Evolutionary conservation across 2,329 filamentous ascomycete species (phyloP).

Genomic region (Colletotrichum limetticola): DNA sequence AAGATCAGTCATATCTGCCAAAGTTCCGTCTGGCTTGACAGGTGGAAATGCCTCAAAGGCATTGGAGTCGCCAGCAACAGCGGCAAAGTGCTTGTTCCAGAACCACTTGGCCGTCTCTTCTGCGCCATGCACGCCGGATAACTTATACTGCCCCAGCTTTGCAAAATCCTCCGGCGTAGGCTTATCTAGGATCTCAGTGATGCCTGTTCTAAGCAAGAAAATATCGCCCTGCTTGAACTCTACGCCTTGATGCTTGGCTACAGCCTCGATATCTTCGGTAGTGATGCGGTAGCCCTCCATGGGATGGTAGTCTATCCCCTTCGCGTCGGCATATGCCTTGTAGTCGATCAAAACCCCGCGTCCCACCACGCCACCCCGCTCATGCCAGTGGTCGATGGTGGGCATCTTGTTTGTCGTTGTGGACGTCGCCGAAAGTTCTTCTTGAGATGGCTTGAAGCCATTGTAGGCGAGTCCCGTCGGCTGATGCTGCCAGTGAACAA

Average conservation of each 20-base stretch:
- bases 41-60: conserved; percentile 74
- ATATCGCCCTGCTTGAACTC: conserved; percentile 75
- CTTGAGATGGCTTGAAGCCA: conserved; percentile 51
- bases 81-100: conserved; percentile 75
- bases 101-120: conserved; percentile 71
- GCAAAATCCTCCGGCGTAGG: conserved; percentile 49
- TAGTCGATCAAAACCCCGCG: conserved; percentile 69
- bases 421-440: conserved; percentile 41
- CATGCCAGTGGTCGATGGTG: conserved; percentile 62
- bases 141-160: conserved; percentile 43
- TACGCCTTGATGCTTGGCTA: conserved; percentile 68
- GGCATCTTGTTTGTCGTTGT: conserved; percentile 45
- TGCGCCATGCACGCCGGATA: conserved; percentile 55
- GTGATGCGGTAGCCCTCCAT: conserved; percentile 65
- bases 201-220: conserved; percentile 72
- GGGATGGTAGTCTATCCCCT: conserved; percentile 61
- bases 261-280: conserved; percentile 64
- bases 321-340: conserved; percentile 58
- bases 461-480: conserved; percentile 60
- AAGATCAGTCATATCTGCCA: conserved; percentile 45
- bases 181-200: conserved; percentile 66
- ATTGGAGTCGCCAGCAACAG: conserved; percentile 71
- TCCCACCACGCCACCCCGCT: conserved; percentile 61
- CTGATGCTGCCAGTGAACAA: conserved; percentile 59
- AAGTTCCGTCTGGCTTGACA: conserved; percentile 52